Base-by-base conservation (phyloP, 2,329 filamentous ascomycete species). In the Rhynchosporium graminicola region DNA sequence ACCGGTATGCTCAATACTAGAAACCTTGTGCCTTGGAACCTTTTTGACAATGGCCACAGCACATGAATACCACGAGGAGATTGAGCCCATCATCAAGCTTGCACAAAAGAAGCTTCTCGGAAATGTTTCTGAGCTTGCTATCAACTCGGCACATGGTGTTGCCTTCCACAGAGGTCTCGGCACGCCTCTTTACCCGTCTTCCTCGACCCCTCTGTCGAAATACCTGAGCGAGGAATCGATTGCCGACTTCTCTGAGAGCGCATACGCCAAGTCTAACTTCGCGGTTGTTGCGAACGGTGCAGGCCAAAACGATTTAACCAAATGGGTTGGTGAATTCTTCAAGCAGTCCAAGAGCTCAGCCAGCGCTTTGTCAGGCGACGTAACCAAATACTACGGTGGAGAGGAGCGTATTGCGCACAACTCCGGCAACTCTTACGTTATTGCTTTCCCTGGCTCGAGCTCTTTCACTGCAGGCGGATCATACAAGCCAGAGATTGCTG, bases 281-380 rank as follows among this genome's bases (percentile, higher is more conserved):
- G 92, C 94, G 66, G 81, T 99, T 67, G 88, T 98, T 68, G 92
- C 91, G 73, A 96, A 96, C 73, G 95, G 95, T 68, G 89, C 92
- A 68, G 87, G 88, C 70, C 83, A 91, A 69, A 80, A 83, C 62
- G 87, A 90, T 67, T 81, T 98, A 69, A 84, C 85, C 74, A 96
- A 95, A 81, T 98, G 94, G 93, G 88, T 96, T 67, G 86, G 87
- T 74, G 87, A 96, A 76, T 97, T 97, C 85, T 98, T 99, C 83
- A 86, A 87, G 76, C 82, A 83, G 64, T 82, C 90, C 56, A 83
- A 88, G 63, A 76, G 81, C 70, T 77, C 82, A 67, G 75, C 83
- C 65, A 77, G 78, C 78, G 80, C 74, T 79, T 82, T 72, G 67
- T 83, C 86, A 75, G 80, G 81, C 65, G 78, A 85, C 69, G 82